These are phyloP conservation scores for Bryopsis sp. DNA, from an alignment of 139 green algal species.

Conservation along the genomic window DNA sequence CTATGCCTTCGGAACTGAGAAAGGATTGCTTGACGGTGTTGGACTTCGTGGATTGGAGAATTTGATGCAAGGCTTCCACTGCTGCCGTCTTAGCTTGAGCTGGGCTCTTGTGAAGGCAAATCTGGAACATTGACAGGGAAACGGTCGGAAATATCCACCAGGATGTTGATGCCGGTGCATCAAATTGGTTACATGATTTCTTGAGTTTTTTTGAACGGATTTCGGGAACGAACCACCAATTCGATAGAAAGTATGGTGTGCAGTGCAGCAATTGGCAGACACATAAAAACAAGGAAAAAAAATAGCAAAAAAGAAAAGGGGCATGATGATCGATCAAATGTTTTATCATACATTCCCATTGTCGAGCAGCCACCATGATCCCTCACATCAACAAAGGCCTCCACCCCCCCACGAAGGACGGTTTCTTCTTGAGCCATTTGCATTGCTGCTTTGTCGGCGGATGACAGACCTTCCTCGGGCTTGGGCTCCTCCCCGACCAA, in stretches of 20 bases:
- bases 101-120: background rate
- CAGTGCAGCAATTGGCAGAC: too few relatives aligned
- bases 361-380: too few relatives aligned
- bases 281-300: too few relatives aligned
- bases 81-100: background rate
- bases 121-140: constrained; percentile 1
- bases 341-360: too few relatives aligned
- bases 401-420: background rate
- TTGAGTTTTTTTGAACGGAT: too few relatives aligned
- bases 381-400: background rate
- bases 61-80: background rate
- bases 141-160: background rate
- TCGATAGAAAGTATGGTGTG: too few relatives aligned
- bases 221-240: too few relatives aligned
- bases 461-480: background rate
- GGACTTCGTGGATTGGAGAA: background rate
- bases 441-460: background rate
- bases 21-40: background rate
- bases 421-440: background rate
- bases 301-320: too few relatives aligned
- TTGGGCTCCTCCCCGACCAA: background rate
- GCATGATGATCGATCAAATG: too few relatives aligned
- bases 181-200: too few relatives aligned
- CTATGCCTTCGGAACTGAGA: background rate
- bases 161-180: background rate